phyloP scores from a whole-genome alignment of 2,329 filamentous ascomycete species.

The Ascochyta fabae region DNA sequence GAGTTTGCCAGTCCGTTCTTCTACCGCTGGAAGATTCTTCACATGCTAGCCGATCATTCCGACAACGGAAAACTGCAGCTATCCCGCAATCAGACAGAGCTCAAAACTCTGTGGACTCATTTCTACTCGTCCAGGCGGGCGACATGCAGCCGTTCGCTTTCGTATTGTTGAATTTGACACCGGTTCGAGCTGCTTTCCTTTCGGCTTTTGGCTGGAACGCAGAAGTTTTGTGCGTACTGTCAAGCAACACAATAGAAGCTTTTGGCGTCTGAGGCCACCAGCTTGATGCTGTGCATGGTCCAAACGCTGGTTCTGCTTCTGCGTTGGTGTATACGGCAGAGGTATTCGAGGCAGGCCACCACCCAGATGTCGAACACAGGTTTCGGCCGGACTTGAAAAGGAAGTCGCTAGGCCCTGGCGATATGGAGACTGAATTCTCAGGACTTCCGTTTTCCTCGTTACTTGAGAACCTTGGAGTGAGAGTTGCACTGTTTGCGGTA shows the following conservation, averaged over 20 bases:
- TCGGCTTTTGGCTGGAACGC: conserved; percentile 8
- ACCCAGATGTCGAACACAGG: conserved; percentile 30
- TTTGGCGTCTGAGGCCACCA: conserved; percentile 23
- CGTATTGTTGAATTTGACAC: not conserved
- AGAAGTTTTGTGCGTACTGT: conserved; percentile 13
- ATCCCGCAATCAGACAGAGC: not conserved
- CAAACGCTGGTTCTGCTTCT: conserved; percentile 1
- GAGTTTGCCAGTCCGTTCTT: not conserved
- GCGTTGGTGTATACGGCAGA: conserved; percentile 9
- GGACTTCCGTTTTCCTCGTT: not conserved
- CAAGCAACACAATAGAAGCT: conserved; percentile 1
- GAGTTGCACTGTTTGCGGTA: not conserved
- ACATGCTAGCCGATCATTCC: not conserved
- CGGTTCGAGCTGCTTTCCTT: not conserved
- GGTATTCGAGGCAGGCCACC: conserved; percentile 22
- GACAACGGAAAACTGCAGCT: not conserved
- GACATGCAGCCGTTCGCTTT: conserved; percentile 7
- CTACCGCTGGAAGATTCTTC: not conserved
- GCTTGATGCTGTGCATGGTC: conserved; percentile 19
- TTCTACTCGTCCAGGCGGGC: conserved; percentile 3
- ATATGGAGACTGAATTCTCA: not conserved
- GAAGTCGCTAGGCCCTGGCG: conserved; percentile 17
- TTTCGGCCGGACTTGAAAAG: conserved; percentile 29
- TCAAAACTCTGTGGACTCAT: not conserved
- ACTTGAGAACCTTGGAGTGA: not conserved